These are phyloP conservation scores for Hysterangium stoloniferum DNA, from an alignment of 768 basidiomycete genomes.

Conservation along the genomic window DNA sequence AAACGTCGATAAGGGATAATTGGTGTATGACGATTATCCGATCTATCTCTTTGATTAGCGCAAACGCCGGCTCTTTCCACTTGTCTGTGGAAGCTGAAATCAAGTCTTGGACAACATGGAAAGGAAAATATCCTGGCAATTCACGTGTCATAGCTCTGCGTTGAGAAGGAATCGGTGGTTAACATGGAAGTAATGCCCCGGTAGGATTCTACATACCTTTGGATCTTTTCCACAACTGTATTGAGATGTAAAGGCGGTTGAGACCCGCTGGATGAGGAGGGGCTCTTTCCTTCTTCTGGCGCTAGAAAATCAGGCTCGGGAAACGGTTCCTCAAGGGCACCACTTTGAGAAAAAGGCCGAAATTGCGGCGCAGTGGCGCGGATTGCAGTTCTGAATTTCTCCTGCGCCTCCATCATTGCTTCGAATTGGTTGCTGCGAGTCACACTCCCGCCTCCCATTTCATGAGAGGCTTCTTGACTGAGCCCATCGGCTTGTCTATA, in stretches of 20 bases:
- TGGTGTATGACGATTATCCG: constrained; percentile 32
- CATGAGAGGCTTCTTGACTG: not conserved
- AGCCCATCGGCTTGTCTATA: constrained; percentile 39
- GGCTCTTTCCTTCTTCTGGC: constrained; percentile 30
- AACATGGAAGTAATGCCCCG: not conserved
- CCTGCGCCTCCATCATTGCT: constrained; percentile 40
- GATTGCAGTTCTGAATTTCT: constrained; percentile 40
- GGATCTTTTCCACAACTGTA: constrained; percentile 41
- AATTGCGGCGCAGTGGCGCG: constrained; percentile 51
- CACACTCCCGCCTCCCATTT: not conserved
- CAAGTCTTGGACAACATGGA: constrained; percentile 7
- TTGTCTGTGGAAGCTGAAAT: constrained; percentile 8
- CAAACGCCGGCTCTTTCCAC: constrained; percentile 31
- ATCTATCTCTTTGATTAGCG: constrained; percentile 36
- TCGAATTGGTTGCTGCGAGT: constrained; percentile 20
- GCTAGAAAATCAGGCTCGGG: constrained; percentile 25
- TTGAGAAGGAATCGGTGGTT: not conserved
- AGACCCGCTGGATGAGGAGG: constrained; percentile 18
- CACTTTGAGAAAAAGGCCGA: constrained; percentile 34
- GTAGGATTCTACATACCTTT: constrained; percentile 30
- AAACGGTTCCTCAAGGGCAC: constrained; percentile 12
- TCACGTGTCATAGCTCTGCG: constrained; percentile 5
- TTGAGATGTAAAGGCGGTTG: constrained; percentile 37
- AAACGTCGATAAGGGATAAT: constrained; percentile 33
- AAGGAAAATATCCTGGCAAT: constrained; percentile 4